These are phyloP conservation scores for Dacryopinax spathularia DNA, from an alignment of 768 basidiomycete genomes.

Conservation along the genomic window DNA sequence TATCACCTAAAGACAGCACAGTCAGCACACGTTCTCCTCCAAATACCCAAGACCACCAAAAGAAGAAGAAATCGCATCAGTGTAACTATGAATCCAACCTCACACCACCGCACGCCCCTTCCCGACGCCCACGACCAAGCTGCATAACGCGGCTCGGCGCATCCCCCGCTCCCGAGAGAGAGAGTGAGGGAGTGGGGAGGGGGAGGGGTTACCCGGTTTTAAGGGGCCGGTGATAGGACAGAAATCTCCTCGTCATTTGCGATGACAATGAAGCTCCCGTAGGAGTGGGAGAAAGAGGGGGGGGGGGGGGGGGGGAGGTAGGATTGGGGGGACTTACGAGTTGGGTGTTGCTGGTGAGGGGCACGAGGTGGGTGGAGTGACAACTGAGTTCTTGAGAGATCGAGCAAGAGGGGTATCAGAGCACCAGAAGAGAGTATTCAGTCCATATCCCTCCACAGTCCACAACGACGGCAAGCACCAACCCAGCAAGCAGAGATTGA, in stretches of 20 bases:
- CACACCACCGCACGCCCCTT: not conserved
- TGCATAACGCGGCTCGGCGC: not conserved
- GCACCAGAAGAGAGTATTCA: too few species aligned
- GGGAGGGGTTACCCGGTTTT: too few species aligned
- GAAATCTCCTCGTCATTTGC: slow-evolving; percentile 1
- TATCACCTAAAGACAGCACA: too few species aligned
- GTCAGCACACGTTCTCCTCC: not conserved
- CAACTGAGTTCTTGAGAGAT: too few species aligned
- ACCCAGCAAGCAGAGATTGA: too few species aligned
- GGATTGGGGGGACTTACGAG: not conserved
- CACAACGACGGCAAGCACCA: too few species aligned
- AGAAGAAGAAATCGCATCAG: not conserved
- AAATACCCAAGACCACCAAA: not conserved
- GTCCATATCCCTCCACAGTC: too few species aligned
- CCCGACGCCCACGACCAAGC: not conserved
- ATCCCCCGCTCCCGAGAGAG: not conserved
- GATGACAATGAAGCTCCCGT: not conserved
- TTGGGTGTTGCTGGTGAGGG: not conserved
- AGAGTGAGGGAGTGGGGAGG: not conserved
- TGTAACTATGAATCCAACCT: not conserved
- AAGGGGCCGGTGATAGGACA: not conserved
- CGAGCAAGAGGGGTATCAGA: too few species aligned
- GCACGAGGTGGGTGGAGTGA: too few species aligned
- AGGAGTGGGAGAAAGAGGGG: not conserved
- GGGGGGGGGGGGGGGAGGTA: not conserved